phyloP scores from a whole-genome alignment of 2,329 filamentous ascomycete species.

The Ceratocystis destructans region DNA sequence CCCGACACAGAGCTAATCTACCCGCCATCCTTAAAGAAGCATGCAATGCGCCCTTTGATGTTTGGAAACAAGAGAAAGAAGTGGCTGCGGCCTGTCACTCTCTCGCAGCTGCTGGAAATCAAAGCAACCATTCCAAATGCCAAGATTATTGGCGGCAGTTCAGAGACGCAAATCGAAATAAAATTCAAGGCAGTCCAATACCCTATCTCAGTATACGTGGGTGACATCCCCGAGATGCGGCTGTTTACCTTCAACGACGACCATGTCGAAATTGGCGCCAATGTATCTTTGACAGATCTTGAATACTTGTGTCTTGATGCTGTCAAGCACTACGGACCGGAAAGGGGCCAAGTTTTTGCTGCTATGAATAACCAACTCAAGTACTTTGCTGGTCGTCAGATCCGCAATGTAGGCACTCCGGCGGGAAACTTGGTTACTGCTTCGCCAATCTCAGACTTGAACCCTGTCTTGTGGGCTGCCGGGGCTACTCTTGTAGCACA shows the following conservation, averaged over 20 bases:
- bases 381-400: conserved; percentile 90
- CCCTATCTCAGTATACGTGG: conserved; percentile 77
- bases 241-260: conserved; percentile 70
- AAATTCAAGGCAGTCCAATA: conserved; percentile 96
- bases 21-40: conserved; percentile 68
- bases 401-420: conserved; percentile 92
- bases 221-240: conserved; percentile 79
- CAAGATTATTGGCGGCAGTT: conserved; percentile 91
- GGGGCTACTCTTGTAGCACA: conserved; percentile 72
- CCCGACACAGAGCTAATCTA: conserved; percentile 93
- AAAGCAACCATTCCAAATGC: conserved; percentile 72
- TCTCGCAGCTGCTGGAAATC: conserved; percentile 81
- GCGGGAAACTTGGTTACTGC: conserved; percentile 90
- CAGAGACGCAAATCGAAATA: conserved; percentile 94
- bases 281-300: conserved; percentile 81
- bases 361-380: conserved; percentile 87
- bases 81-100: conserved; percentile 81
- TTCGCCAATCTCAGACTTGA: conserved; percentile 90
- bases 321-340: conserved; percentile 59
- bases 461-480: conserved; percentile 81
- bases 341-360: conserved; percentile 64
- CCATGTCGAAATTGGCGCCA: conserved; percentile 81
- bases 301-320: conserved; percentile 74
- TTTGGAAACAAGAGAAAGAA: conserved; percentile 91
- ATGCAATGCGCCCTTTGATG: conserved; percentile 65